Base-by-base conservation (phyloP, 164 flowering plant genomes). In the Stephania japonica region DNA sequence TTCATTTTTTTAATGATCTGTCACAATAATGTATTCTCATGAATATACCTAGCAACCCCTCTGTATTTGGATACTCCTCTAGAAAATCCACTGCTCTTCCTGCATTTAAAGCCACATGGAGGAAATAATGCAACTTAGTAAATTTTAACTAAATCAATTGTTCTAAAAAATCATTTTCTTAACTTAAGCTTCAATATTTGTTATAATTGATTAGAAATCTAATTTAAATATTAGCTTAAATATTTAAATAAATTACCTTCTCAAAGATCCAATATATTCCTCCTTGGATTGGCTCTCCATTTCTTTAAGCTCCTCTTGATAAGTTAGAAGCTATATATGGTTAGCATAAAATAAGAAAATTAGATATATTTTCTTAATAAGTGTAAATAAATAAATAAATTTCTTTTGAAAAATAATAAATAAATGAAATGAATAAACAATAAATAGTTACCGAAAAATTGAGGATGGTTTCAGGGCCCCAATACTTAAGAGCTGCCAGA, bases 71-170 rank as follows among this genome's bases (percentile, higher is more conserved):
- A 93, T 21, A 88, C 95, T 38, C 98, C 98, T 8, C 98, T 82
- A 53, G 98, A 93, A 76, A 93, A 93, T 0, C 98, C 98, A 62
- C 90, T 93, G 73, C 97, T 91, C 77, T 89, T 93, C 78, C 98
- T 92, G 85, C 63, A 79, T 16, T 68, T 14, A 13, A 41, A 70
- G 14, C 0, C 42, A 71, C 7, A 19, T 32, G 72, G 16, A 47
- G 69, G 10, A 61, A 19, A 4, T 19, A 19, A 16, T 42, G 18
- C 32, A 26, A 70, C 7, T 32, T 2, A 32, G 38, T 32, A 32
- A 32, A 65, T 64, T 32, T 7, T 42, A 23, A 24, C 42, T 32
- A 32, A 32, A 32, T 32, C 38, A 32, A 32, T 32, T n/a, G n/a
- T n/a, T n/a, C n/a, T n/a, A n/a, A n/a, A n/a, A 32, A 32, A 32